phyloP scores from a whole-genome alignment of 1,139 yeast genomes.

The Taphrina flavorubra region DNA sequence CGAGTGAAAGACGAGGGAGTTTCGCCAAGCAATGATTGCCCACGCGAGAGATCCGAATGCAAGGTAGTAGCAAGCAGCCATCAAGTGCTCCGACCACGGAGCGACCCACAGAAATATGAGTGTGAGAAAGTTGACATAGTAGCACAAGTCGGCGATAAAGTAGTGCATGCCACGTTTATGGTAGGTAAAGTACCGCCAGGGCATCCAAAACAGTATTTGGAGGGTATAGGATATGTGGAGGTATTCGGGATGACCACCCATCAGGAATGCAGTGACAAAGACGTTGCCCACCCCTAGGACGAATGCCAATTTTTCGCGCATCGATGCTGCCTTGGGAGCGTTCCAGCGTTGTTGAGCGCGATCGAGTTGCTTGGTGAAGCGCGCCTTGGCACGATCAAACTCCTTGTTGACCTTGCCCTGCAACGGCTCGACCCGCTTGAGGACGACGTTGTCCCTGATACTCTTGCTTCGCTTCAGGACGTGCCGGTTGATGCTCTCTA shows the following conservation, averaged over 20 bases:
- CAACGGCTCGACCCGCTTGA: constrained; percentile 35
- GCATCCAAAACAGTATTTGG: constrained; percentile 70
- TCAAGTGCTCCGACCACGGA: constrained; percentile 61
- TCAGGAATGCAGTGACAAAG: constrained; percentile 72
- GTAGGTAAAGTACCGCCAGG: constrained; percentile 82
- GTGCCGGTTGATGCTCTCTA: constrained; percentile 33
- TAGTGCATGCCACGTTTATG: constrained; percentile 80
- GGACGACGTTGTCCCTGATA: constrained; percentile 26
- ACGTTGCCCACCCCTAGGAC: constrained; percentile 72
- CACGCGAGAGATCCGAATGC: constrained; percentile 71
- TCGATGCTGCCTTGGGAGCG: constrained; percentile 54
- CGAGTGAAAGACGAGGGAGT: constrained; percentile 87
- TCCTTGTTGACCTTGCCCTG: constrained; percentile 48
- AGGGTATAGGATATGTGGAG: constrained; percentile 78
- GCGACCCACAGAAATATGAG: constrained; percentile 79
- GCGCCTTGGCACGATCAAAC: constrained; percentile 50
- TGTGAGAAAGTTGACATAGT: constrained; percentile 78
- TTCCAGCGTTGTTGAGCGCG: constrained; percentile 65
- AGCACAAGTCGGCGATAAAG: constrained; percentile 90
- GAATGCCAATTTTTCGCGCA: constrained; percentile 81
- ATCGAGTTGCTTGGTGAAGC: constrained; percentile 55
- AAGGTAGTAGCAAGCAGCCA: constrained; percentile 37
- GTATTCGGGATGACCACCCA: constrained; percentile 77
- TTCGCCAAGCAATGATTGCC: constrained; percentile 96
- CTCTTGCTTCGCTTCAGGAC: constrained; percentile 34